A percentile compares a stretch with the other conserved stretches of the same genome.
Conservation (phyloP, 192 early-diverging fungal species). For the Endogone sp. region DNA sequence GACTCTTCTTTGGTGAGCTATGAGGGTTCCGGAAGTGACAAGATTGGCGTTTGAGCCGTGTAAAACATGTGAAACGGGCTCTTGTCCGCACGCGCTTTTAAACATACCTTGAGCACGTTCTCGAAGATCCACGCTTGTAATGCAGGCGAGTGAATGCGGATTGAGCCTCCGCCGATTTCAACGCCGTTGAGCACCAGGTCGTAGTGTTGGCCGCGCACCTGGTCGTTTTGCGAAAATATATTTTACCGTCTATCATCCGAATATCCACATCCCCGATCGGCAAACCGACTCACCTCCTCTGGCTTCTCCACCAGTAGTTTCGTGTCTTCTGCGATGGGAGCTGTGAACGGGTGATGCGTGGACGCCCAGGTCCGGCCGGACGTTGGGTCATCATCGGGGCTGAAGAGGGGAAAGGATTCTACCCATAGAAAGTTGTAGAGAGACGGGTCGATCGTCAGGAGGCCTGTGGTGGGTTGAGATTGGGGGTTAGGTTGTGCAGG, state of each 20-base stretch:
- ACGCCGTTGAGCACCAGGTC: constrained; percentile 89
- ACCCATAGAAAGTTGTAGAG: constrained; percentile 80
- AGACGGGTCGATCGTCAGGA: constrained; percentile 38
- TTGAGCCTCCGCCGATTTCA: constrained; percentile 89
- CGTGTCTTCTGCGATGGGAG: constrained; percentile 69
- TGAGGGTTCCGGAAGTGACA: neutral
- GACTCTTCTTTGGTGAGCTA: constrained; percentile 50
- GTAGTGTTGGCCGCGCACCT: constrained; percentile 77
- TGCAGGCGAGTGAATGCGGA: constrained; percentile 77
- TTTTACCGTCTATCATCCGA: neutral
- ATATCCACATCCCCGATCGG: neutral
- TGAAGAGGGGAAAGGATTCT: constrained; percentile 87
- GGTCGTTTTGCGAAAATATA: neutral
- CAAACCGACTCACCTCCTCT: constrained; percentile 35
- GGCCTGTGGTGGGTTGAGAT: no score
- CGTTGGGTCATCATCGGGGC: constrained; percentile 53
- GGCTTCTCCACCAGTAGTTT: constrained; percentile 57
- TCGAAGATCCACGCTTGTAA: constrained; percentile 76
- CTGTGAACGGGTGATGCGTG: constrained; percentile 93
- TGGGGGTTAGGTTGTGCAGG: no score
- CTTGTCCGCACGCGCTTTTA: no score
- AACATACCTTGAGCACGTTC: constrained; percentile 53
- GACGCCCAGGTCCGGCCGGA: constrained; percentile 35
- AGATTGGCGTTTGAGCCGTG: neutral
- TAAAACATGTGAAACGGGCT: no score